These are phyloP conservation scores for Allium sativum DNA, from an alignment of 106 monocot genomes.

Conservation along the genomic window DNA sequence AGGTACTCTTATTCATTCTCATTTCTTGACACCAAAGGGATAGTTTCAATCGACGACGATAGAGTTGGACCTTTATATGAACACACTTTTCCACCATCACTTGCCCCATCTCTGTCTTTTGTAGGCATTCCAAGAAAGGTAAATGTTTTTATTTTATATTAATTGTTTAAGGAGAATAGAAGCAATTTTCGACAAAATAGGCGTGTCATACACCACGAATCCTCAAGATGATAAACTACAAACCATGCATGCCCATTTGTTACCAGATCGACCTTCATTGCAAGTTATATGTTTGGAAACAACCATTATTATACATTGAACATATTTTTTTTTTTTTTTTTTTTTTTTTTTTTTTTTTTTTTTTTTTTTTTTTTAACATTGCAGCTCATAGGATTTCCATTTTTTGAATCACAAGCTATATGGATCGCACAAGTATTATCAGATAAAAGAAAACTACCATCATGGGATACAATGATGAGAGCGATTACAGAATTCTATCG, in stretches of 20 bases:
- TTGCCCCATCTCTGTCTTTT: constrained; percentile 61
- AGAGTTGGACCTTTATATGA: constrained; percentile 72
- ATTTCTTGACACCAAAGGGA: constrained; percentile 60
- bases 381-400: constrained; percentile 47
- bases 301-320: no score
- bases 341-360: no score
- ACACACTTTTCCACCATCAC: constrained; percentile 64
- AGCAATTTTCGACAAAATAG: no score
- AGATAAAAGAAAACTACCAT: constrained; percentile 37
- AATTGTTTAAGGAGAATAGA: no score
- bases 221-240: neutral
- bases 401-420: constrained; percentile 63
- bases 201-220: no score
- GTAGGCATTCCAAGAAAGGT: constrained; percentile 66
- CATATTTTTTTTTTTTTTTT: no score
- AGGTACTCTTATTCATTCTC: constrained; percentile 59
- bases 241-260: neutral
- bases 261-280: no score
- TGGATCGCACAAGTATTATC: constrained; percentile 63
- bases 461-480: constrained; percentile 54
- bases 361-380: constrained; percentile 1
- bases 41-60: constrained; percentile 41
- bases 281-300: no score
- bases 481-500: constrained; percentile 37
- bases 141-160: neutral